Evolutionary conservation across 1,284 basidiomycete species (phyloP).

Genomic region (Naganishia sp.): DNA sequence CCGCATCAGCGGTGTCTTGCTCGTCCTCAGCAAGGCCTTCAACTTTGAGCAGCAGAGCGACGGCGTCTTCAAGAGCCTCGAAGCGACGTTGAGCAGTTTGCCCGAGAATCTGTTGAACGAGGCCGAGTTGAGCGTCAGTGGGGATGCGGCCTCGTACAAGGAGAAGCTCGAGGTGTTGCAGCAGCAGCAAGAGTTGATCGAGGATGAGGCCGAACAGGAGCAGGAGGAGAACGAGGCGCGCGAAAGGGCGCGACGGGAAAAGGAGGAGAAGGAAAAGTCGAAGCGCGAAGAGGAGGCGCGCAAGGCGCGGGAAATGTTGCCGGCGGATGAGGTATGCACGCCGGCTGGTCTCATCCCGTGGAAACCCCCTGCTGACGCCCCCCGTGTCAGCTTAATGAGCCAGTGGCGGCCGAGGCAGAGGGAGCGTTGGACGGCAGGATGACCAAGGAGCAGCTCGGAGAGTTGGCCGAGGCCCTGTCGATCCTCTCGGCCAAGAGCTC

Average conservation of each 20-base stretch:
- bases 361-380: not conserved
- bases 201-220: constrained; percentile 98
- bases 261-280: constrained; percentile 65
- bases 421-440: constrained; percentile 69
- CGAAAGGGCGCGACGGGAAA: constrained; percentile 78
- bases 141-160: constrained; percentile 91
- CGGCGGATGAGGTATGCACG: constrained; percentile 69
- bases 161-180: constrained; percentile 96
- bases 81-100: constrained; percentile 86
- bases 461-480: constrained; percentile 84
- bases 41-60: constrained; percentile 84
- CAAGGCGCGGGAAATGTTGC: constrained; percentile 71
- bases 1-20: constrained; percentile 86
- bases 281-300: constrained; percentile 65
- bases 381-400: constrained; percentile 17
- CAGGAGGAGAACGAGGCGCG: constrained; percentile 91
- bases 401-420: constrained; percentile 5
- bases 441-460: constrained; percentile 94
- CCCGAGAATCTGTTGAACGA: constrained; percentile 96
- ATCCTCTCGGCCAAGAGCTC: constrained; percentile 94
- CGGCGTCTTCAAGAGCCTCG: constrained; percentile 78
- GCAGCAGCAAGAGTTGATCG: constrained; percentile 98
- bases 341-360: too few relatives aligned
- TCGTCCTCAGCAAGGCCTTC: constrained; percentile 91
- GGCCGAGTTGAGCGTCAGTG: constrained; percentile 92